Base-by-base conservation (phyloP, 2,329 filamentous ascomycete species). In the Diaporthe sp. region DNA sequence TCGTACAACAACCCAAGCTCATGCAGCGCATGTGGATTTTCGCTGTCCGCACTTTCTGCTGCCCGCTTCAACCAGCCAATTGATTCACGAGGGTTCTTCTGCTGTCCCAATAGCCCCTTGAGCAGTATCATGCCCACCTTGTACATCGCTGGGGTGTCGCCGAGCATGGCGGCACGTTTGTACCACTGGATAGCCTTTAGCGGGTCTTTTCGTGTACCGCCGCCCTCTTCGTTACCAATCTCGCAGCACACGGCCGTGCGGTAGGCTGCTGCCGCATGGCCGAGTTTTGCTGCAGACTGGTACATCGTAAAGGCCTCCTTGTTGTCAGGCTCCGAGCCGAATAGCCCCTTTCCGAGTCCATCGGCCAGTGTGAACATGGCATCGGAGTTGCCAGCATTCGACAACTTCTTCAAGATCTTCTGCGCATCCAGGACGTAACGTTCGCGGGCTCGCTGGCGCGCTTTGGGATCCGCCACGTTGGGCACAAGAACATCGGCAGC, bases 151-250 rank as follows among this genome's bases (percentile, higher is more conserved):
- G 96, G 94, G 2, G 94, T 93, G 81, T 99, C 96, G 4, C 97
- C 96, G 3, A 98, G 88, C 17, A 94, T 93, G 15, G 97, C 96
- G 9, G 97, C 95, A 58, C 96, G 94, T 83, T 96, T 95, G 84
- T 99, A 99, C 97, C 97, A 99, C 83, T 98, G 96, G 28, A 98
- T 96, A 1, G 97, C 96, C 85, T 98, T 98, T 78, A 96, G 85
- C 0, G 95, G 95, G 81, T 99, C 97, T 79, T 94, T 94, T 75
- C 95, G 92, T 1, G 97, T 98, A 34, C 97, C 97, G 71, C 97
- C 97, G 42, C 96, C 96, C 80, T 98, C 96, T 82, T 98, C 96
- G 74, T 95, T 92, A 4, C 97, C 97, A 80, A 99, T 95, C 83
- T 99, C 97, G 82, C 97, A 98, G 86, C 97, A 99, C 0, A 99